A percentile compares a stretch with the other conserved stretches of the same genome.
These are phyloP conservation scores for Cantharellus cinnabarinus DNA, from an alignment of 768 basidiomycete genomes.

Conservation along the genomic window DNA sequence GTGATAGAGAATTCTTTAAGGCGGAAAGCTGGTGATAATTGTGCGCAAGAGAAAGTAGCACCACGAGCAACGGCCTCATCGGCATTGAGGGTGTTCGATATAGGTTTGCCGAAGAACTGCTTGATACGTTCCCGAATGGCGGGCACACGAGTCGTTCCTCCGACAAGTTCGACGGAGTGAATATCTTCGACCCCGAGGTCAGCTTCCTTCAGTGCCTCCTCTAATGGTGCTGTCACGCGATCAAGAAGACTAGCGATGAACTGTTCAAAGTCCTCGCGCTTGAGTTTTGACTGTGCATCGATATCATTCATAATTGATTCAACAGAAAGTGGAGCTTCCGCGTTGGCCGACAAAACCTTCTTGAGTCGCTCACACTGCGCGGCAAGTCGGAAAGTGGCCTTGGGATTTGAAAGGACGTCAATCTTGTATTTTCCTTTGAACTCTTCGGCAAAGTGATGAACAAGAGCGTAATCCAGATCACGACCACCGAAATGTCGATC, in stretches of 20 bases:
- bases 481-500: constrained; percentile 90
- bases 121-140: constrained; percentile 79
- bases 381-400: constrained; percentile 78
- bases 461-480: constrained; percentile 83
- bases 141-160: constrained; percentile 83
- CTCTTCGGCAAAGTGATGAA: constrained; percentile 72
- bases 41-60: constrained; percentile 90
- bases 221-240: constrained; percentile 53
- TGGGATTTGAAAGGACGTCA: constrained; percentile 77
- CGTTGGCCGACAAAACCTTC: constrained; percentile 89
- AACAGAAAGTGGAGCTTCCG: constrained; percentile 73
- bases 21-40: constrained; percentile 93
- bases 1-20: constrained; percentile 84
- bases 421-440: constrained; percentile 98
- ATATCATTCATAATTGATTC: constrained; percentile 94
- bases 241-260: constrained; percentile 60
- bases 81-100: constrained; percentile 88
- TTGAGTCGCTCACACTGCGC: constrained; percentile 87
- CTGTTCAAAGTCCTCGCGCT: constrained; percentile 61
- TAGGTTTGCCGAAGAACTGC: constrained; percentile 64
- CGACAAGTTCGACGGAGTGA: constrained; percentile 80
- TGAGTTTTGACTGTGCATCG: constrained; percentile 73
- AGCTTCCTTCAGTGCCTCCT: constrained; percentile 61
- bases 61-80: constrained; percentile 95
- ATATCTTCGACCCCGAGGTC: constrained; percentile 69